Evolutionary conservation across 768 basidiomycete genomes (phyloP), one percentile per base, ranked within the genome.

Genomic region (Gloeopeniophorella convolvens): DNA sequence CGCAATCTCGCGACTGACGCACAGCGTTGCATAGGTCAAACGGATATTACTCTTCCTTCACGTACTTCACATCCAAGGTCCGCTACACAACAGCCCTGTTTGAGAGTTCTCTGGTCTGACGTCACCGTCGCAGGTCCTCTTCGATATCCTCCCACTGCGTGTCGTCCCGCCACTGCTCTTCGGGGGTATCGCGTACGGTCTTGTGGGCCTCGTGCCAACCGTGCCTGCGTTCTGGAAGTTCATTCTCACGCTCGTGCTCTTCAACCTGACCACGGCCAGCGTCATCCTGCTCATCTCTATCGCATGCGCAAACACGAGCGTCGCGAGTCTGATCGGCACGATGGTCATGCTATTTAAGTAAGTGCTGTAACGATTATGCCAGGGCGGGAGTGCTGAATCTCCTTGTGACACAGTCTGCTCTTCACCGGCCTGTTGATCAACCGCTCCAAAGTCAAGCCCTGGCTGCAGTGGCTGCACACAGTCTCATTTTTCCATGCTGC

Each of bases 401-500:
- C 28, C 9, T 12, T 32, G 13, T 13, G 7, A 12, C 15, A 4
- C 61, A 98, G 95, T 65, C 72, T 99, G 48, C 73, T 98, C 51
- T 99, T 98, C 67, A 95, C 95, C 5, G 96, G 96, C 4, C 70
- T 98, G 48, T 73, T 98, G 54, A 92, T 99, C 70, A 99, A 98
- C 68, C 83, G 92, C 41, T 88, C 93, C 53, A 85, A 85, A 23
- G 79, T 97, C 11, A 74, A 79, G 0, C 73, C 75, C 0, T 74
- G 71, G 31, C 71, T 96, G 42, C 82, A 78, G 50, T 96, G 91
- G 89, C 70, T 99, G 51, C 88, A 93, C 63, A 92, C 86, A 0
- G 62, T 89, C 5, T 96, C 93, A 5, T 98, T 98, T 76, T 99
- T 96, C 83, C 96, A 99, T 70, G 95, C 96, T 20, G 96, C 90